Conservation (phyloP, 768 basidiomycete genomes). For the Naganishia friedmannii region DNA sequence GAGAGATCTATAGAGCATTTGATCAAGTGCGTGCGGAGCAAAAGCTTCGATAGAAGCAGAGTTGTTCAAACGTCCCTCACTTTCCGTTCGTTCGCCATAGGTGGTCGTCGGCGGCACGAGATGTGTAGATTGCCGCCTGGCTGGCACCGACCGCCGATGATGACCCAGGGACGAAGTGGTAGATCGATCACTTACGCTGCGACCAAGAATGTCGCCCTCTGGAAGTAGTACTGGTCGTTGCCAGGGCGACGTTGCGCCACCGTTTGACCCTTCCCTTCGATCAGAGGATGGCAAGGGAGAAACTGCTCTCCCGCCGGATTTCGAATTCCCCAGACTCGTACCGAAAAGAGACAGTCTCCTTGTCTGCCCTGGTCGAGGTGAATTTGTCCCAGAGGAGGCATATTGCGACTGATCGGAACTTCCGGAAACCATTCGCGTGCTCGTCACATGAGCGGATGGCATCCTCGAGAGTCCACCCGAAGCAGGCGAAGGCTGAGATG, state of each 20-base stretch:
- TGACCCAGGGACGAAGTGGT: constrained; percentile 18
- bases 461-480: constrained; percentile 29
- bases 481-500: constrained; percentile 32
- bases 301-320: neutral
- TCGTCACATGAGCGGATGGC: constrained; percentile 26
- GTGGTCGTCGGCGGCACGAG: constrained; percentile 8
- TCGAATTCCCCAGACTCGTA: neutral
- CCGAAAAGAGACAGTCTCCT: constrained; percentile 28
- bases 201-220: constrained; percentile 21
- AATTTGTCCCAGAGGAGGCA: neutral
- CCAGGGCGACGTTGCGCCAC: neutral
- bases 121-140: constrained; percentile 28
- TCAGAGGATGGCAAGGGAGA: constrained; percentile 25
- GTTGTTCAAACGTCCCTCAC: neutral
- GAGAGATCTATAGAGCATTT: constrained; percentile 39
- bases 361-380: constrained; percentile 17
- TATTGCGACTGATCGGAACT: constrained; percentile 8
- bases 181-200: constrained; percentile 31
- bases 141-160: neutral
- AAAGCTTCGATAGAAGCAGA: constrained; percentile 35
- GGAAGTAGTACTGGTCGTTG: neutral
- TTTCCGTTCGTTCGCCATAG: neutral
- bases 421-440: constrained; percentile 20
- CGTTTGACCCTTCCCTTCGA: neutral
- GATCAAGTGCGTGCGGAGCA: constrained; percentile 33